Evolutionary conservation across 768 basidiomycete genomes (phyloP).

Genomic region (Hortiboletus campestris): DNA sequence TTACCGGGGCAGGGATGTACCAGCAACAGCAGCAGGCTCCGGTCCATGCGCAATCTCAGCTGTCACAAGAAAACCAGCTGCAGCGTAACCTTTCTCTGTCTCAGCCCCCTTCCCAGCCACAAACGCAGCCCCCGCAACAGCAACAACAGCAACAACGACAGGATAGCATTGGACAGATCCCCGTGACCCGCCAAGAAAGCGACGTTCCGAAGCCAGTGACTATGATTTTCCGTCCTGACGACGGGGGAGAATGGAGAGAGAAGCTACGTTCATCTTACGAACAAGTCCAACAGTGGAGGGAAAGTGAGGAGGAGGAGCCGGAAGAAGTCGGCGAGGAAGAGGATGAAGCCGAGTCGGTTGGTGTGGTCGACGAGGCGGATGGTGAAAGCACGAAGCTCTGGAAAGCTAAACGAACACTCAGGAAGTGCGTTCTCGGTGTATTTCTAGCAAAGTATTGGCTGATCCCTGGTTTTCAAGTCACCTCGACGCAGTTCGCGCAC

Average conservation of each 20-base stretch:
- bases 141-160: conserved; percentile 21
- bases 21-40: conserved; percentile 36
- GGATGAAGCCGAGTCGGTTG: conserved; percentile 51
- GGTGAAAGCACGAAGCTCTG: conserved; percentile 73
- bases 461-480: conserved; percentile 52
- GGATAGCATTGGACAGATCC: conserved; percentile 14
- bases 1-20: conserved; percentile 37
- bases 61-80: conserved; percentile 31
- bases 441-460: conserved; percentile 1
- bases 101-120: conserved; percentile 36
- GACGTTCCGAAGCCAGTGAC: conserved; percentile 40
- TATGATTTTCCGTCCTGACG: conserved; percentile 86
- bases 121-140: conserved; percentile 15
- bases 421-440: conserved; percentile 64
- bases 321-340: conserved; percentile 72
- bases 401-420: conserved; percentile 82
- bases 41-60: conserved; percentile 28
- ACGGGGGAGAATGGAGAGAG: conserved; percentile 84
- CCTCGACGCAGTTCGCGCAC: conserved; percentile 86
- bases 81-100: conserved; percentile 16
- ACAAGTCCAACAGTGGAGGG: conserved; percentile 37
- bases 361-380: conserved; percentile 61
- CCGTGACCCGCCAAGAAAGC: conserved; percentile 12
- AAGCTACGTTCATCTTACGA: conserved; percentile 66
- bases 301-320: conserved; percentile 56